Conservation (phyloP, 129 eudicot genomes). For the Dittrichia graveolens region DNA sequence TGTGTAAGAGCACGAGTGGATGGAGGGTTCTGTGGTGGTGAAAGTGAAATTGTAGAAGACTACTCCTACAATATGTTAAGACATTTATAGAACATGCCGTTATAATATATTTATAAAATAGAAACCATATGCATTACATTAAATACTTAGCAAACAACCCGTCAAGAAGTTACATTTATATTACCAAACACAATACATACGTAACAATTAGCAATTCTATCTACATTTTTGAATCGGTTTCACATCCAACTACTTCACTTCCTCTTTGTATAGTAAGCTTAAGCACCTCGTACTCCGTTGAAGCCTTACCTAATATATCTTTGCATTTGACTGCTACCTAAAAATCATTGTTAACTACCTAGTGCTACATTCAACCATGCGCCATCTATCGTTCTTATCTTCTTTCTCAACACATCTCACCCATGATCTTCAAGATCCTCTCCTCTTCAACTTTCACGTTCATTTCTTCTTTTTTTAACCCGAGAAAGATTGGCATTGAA, state of each 20-base stretch:
- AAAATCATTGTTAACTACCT: constrained; percentile 45
- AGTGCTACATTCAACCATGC: constrained; percentile 11
- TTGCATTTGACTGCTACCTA: constrained; percentile 43
- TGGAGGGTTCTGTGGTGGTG: too few species aligned
- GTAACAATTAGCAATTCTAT: too few species aligned
- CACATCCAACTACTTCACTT: constrained; percentile 38
- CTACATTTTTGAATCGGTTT: constrained; percentile 38
- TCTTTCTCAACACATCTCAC: constrained; percentile 48
- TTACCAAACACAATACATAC: too few species aligned
- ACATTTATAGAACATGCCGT: too few species aligned
- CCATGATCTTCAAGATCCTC: constrained; percentile 31
- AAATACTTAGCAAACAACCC: too few species aligned
- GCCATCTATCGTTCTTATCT: constrained; percentile 41
- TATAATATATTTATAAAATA: too few species aligned
- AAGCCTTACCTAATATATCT: constrained; percentile 35
- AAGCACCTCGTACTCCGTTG: constrained; percentile 42
- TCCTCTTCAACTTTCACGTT: constrained; percentile 39
- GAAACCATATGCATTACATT: too few species aligned
- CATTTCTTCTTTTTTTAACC: constrained; percentile 42
- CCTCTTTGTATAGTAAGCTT: constrained; percentile 41
- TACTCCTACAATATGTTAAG: too few species aligned
- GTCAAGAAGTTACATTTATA: too few species aligned
- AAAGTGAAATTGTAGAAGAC: too few species aligned
- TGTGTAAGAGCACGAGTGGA: too few species aligned
- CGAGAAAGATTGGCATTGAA: constrained; percentile 41